Conservation (phyloP, 2,329 filamentous ascomycete genomes). For the Zasmidium citrigriseum region DNA sequence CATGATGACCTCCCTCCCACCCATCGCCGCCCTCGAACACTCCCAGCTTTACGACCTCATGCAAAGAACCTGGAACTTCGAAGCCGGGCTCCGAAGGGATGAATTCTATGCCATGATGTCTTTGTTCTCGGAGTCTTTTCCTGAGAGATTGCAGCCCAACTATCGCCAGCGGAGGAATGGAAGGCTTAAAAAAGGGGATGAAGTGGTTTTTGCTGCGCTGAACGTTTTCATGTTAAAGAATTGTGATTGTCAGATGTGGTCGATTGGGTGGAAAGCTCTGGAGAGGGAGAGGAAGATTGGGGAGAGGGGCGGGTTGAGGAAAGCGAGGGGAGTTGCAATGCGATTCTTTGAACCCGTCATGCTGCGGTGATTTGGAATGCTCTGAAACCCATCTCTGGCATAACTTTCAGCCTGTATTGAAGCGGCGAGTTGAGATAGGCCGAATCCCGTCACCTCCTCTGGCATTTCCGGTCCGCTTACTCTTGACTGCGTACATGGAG, state of each 20-base stretch:
- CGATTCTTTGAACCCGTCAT: not conserved
- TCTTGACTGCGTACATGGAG: too few species aligned
- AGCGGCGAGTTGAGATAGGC: too few species aligned
- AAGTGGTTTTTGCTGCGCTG: not conserved
- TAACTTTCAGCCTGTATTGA: too few species aligned
- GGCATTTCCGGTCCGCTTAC: too few species aligned
- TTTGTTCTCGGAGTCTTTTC: not conserved
- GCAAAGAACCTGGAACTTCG: not conserved
- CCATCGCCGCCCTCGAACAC: not conserved
- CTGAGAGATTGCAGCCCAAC: not conserved
- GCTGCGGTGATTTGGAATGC: too few species aligned
- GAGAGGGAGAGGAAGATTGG: not conserved
- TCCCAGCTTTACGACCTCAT: not conserved
- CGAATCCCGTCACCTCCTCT: too few species aligned
- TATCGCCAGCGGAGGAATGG: not conserved
- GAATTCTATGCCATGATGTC: conserved; percentile 4
- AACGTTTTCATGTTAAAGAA: not conserved
- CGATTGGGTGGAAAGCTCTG: not conserved
- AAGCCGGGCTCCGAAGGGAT: not conserved
- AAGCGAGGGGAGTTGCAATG: not conserved
- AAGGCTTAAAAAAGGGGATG: not conserved
- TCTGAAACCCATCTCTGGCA: too few species aligned
- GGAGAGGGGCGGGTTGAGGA: not conserved
- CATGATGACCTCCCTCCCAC: not conserved
- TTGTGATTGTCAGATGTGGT: not conserved